These are phyloP conservation scores for Medicago ruthenica DNA, from an alignment of 306 rosid genomes.

Conservation along the genomic window DNA sequence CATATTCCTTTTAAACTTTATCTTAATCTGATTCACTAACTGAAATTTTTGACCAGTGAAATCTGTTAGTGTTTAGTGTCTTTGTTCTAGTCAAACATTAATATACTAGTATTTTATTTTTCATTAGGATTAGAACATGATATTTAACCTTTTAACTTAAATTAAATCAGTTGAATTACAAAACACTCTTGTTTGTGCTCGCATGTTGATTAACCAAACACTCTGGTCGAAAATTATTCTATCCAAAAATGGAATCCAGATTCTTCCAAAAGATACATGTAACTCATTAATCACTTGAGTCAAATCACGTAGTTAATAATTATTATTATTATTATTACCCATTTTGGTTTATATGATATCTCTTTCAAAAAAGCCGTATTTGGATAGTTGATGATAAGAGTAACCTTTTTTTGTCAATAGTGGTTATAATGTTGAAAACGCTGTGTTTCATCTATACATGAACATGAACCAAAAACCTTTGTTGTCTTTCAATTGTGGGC, in stretches of 20 bases:
- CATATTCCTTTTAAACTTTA: slow-evolving; percentile 39
- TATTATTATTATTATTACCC: neutral
- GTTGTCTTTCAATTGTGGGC: slow-evolving; percentile 44
- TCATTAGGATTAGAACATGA: neutral
- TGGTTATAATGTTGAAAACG: slow-evolving; percentile 49
- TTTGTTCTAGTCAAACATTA: neutral
- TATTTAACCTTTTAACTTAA: neutral
- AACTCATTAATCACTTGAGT: no score
- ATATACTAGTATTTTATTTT: neutral
- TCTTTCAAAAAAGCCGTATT: slow-evolving; percentile 45
- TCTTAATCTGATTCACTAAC: slow-evolving; percentile 18
- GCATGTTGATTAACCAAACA: slow-evolving; percentile 29
- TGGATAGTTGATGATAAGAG: slow-evolving; percentile 30
- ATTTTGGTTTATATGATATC: slow-evolving; percentile 38
- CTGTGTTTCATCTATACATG: slow-evolving; percentile 10
- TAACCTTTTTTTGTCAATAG: slow-evolving; percentile 44
- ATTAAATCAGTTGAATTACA: neutral
- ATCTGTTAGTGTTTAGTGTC: slow-evolving; percentile 32
- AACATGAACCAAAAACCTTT: slow-evolving; percentile 26
- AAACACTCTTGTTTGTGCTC: neutral
- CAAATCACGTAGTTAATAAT: no score
- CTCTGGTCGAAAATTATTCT: no score
- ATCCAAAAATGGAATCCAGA: no score
- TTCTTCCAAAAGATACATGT: no score
- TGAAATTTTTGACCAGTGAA: slow-evolving; percentile 10